Conservation (phyloP, 2,329 filamentous ascomycete genomes). For the Aspergillus sp. region DNA sequence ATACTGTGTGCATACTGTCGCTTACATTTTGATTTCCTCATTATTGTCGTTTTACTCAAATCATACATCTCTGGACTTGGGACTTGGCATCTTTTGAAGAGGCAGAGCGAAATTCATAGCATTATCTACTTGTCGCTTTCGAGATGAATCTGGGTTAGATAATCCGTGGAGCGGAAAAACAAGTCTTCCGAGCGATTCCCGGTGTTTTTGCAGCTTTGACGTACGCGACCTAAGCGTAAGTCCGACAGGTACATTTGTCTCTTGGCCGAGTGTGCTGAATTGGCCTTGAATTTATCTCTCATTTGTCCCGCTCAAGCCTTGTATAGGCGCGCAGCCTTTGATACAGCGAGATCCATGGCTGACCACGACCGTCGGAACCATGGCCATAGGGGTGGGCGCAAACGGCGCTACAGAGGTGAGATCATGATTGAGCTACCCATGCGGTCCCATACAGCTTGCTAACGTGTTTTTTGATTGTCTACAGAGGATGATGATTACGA, state of each 20-base stretch:
- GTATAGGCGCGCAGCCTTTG: background rate
- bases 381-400: slow-evolving; percentile 62
- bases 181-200: slow-evolving; percentile 15
- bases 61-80: slow-evolving; percentile 23
- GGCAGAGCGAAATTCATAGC: too few species aligned
- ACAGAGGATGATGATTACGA: slow-evolving; percentile 79
- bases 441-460: slow-evolving; percentile 3
- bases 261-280: background rate
- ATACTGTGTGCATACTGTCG: slow-evolving; percentile 12
- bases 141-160: slow-evolving; percentile 17
- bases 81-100: background rate
- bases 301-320: background rate
- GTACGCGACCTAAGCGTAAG: slow-evolving; percentile 17
- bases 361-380: slow-evolving; percentile 62
- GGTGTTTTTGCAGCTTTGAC: slow-evolving; percentile 25
- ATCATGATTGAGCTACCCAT: background rate
- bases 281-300: background rate
- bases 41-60: slow-evolving; percentile 11
- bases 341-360: slow-evolving; percentile 46
- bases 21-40: slow-evolving; percentile 16
- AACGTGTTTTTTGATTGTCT: background rate
- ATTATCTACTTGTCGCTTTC: too few species aligned
- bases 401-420: slow-evolving; percentile 78
- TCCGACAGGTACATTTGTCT: slow-evolving; percentile 14
- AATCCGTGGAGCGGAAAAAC: slow-evolving; percentile 30